Base-by-base conservation (phyloP, 148 eudicot genomes). In the Hydrangea macrophylla region DNA sequence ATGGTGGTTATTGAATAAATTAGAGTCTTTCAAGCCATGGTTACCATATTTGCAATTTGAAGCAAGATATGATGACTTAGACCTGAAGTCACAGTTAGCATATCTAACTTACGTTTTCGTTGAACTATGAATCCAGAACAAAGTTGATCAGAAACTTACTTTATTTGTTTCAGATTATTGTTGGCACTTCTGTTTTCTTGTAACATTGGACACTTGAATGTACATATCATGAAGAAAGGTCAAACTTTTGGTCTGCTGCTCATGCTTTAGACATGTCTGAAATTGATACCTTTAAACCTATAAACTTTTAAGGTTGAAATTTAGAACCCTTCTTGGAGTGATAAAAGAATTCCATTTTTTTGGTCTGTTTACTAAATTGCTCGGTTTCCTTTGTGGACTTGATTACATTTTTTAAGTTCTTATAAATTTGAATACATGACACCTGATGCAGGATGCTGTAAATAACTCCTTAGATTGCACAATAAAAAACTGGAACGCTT, bases 371-470 rank as follows among this genome's bases (percentile, higher is more conserved):
- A 35, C 24, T 2, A 54, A 39, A 55, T 55, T 67, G 17, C 25
- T n/a, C n/a, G n/a, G n/a, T n/a, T n/a, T n/a, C n/a, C n/a, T 35
- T n/a, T 55, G 24, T 18, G 56, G 53, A 9, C 55, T 17, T 67
- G 60, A 31, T 33, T 36, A 18, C 37, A 30, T 1, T 12, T n/a
- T 51, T 55, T 25, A 60, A 28, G 30, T 27, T 37, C 40, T 60
- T 22, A n/a, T n/a, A n/a, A n/a, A n/a, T n/a, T n/a, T n/a, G n/a
- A n/a, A n/a, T n/a, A 55, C 27, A 24, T 57, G 59, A 25, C n/a
- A 55, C 37, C 27, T 64, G 35, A 44, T 17, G 26, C 64, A 60
- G 60, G 12, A n/a, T 48, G 51, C 22, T 51, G 37, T 36, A 31
- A 55, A 17, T 24, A 55, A 26, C 23, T 55, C 6, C n/a, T 25